Evolutionary conservation across 1,139 yeast genomes (phyloP).

Genomic region (Pichia sp.): DNA sequence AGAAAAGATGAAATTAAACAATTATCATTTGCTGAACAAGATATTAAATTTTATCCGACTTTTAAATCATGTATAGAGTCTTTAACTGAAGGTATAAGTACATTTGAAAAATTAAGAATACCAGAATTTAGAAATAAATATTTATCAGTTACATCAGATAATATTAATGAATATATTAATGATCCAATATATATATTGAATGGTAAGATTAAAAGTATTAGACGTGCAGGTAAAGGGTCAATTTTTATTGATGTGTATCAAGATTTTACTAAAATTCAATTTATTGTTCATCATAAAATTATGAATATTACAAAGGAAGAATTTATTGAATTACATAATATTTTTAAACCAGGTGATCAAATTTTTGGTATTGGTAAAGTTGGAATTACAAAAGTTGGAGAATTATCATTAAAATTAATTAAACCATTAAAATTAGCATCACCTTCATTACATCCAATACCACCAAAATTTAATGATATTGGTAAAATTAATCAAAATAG

Average conservation of each 20-base stretch:
- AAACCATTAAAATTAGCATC: conserved; percentile 46
- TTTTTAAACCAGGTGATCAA: conserved; percentile 66
- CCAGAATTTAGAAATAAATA: conserved; percentile 30
- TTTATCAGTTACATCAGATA: conserved; percentile 3
- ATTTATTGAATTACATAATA: conserved; percentile 41
- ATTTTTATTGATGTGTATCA: conserved; percentile 62
- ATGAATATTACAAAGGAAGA: conserved; percentile 37
- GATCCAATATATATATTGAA: conserved; percentile 22
- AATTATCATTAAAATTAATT: conserved; percentile 62
- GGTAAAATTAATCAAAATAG: conserved; percentile 60
- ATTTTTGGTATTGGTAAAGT: conserved; percentile 62
- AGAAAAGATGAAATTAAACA: conserved; percentile 28
- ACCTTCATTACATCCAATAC: conserved; percentile 68
- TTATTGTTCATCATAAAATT: conserved; percentile 51
- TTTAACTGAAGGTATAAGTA: neutral
- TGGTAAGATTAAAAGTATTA: conserved; percentile 52
- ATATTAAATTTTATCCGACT: conserved; percentile 24
- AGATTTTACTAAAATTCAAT: conserved; percentile 50
- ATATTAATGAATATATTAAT: conserved; percentile 19
- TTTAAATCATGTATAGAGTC: conserved; percentile 9
- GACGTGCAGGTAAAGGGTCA: conserved; percentile 63
- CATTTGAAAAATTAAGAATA: conserved; percentile 23
- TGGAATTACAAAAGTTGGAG: conserved; percentile 71
- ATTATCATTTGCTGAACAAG: conserved; percentile 17
- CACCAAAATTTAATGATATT: conserved; percentile 51